Conservation (phyloP, 2,329 filamentous ascomycete genomes). For the Aureobasidium sp. region DNA sequence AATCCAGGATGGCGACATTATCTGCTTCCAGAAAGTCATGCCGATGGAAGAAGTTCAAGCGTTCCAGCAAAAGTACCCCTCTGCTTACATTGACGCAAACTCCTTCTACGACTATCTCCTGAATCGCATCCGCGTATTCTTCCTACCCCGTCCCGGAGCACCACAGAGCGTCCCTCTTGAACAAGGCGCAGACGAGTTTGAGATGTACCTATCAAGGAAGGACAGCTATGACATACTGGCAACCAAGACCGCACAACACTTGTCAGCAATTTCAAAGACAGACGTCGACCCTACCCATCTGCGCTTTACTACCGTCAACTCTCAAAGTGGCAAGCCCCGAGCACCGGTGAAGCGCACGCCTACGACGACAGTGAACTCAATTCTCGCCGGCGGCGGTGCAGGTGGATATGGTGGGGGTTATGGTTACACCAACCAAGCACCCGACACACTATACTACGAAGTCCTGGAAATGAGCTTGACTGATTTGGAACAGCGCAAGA, state of each 20-base stretch:
- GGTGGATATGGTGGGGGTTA: constrained; percentile 65
- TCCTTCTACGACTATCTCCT: constrained; percentile 91
- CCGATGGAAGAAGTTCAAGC: constrained; percentile 38
- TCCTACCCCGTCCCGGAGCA: constrained; percentile 55
- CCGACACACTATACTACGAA: constrained; percentile 82
- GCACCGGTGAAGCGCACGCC: constrained; percentile 65
- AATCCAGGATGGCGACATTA: constrained; percentile 92
- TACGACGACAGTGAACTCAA: constrained; percentile 66
- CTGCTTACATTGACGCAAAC: constrained; percentile 59
- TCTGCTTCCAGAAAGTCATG: constrained; percentile 76
- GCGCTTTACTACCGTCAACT: constrained; percentile 82
- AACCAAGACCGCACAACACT: constrained; percentile 70
- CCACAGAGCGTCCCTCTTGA: constrained; percentile 26
- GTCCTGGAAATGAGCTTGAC: constrained; percentile 89
- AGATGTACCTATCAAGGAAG: constrained; percentile 74
- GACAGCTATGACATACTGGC: constrained; percentile 84
- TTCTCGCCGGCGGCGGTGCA: constrained; percentile 51
- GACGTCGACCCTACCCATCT: constrained; percentile 75
- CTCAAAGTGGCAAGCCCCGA: constrained; percentile 69
- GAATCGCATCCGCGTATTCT: constrained; percentile 72
- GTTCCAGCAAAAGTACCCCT: constrained; percentile 16
- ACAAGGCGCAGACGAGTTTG: constrained; percentile 59
- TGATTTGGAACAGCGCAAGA: constrained; percentile 89
- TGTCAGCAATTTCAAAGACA: constrained; percentile 38
- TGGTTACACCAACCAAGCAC: constrained; percentile 50